phyloP scores from a whole-genome alignment of 305 asterid species.

The Caryopteris hybrid region DNA sequence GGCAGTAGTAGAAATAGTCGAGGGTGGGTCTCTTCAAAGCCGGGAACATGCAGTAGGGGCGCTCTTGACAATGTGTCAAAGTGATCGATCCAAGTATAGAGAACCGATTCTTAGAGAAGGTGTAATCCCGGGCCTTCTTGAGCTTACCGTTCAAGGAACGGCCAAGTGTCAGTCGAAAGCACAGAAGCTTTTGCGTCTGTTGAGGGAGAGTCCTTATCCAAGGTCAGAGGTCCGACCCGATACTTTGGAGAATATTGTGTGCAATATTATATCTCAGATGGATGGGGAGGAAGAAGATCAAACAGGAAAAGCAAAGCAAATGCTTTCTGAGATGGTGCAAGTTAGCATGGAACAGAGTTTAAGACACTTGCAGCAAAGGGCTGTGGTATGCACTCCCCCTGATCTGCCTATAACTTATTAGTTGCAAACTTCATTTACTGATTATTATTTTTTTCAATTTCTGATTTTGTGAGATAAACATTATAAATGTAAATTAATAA shows the following conservation, averaged over 20 bases:
- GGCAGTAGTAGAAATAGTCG: slow-evolving; percentile 83
- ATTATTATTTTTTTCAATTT: too few relatives aligned
- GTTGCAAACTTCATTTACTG: too few relatives aligned
- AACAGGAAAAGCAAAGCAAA: slow-evolving; percentile 61
- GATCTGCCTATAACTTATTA: slow-evolving; percentile 39
- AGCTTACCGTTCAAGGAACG: slow-evolving; percentile 78
- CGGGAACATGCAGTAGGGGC: slow-evolving; percentile 83
- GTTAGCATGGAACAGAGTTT: slow-evolving; percentile 92
- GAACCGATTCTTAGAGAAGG: slow-evolving; percentile 82
- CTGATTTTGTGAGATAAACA: too few relatives aligned
- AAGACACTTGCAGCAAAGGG: slow-evolving; percentile 69
- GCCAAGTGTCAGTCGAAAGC: slow-evolving; percentile 53
- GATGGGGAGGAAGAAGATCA: slow-evolving; percentile 66
- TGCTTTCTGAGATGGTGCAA: slow-evolving; percentile 86
- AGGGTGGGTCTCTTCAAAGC: slow-evolving; percentile 63
- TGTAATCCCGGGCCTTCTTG: slow-evolving; percentile 81
- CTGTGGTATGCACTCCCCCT: slow-evolving; percentile 54
- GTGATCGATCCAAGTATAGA: slow-evolving; percentile 58
- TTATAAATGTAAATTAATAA: too few relatives aligned
- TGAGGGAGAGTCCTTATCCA: slow-evolving; percentile 64
- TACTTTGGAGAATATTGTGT: slow-evolving; percentile 57
- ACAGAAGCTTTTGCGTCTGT: slow-evolving; percentile 45
- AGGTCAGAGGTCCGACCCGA: slow-evolving; percentile 56
- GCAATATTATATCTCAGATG: slow-evolving; percentile 58
- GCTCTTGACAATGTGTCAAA: slow-evolving; percentile 64